Evolutionary conservation across 306 rosid species (phyloP), one percentile per base, ranked within the genome.

Genomic region (Pterocarpus santalinus): DNA sequence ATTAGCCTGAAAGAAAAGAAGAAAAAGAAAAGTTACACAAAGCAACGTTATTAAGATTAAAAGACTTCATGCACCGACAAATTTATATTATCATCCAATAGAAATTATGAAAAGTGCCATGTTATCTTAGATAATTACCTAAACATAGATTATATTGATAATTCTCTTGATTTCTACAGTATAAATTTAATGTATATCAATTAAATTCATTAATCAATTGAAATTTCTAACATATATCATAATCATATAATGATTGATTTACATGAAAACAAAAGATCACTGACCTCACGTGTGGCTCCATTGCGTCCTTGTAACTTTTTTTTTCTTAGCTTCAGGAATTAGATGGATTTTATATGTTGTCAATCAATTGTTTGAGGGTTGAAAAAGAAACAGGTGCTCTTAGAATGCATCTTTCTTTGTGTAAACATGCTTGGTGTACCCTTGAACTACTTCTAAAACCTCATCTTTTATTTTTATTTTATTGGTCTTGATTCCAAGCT

Each of bases 231-330:
- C 15, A 14, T 43, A 13, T 35, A 46, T 67, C 64, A 65, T 4
- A 53, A n/a, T 53, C 8, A 53, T n/a, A 78, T 28, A 15, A 39
- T 53, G 39, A 39, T 57, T 72, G 41, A 62, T 62, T 8, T 4
- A 35, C 8, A 32, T 16, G 33, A 49, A 77, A 52, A 60, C 69
- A 72, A 43, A 43, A 60, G 62, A 68, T 38, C 66, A 46, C 17
- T 43, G 4, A 89, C 94, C 94, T 90, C 75, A 86, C 70, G 80
- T 36, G 51, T 77, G 84, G 65, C 65, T 85, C 88, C 94, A 88
- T 90, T 52, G 73, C 43, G 61, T 33, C 81, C 44, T 7, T 44
- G 60, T 15, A 67, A 3, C 57, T 5, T 5, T 66, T 10, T 34
- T n/a, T n/a, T 39, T 66, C 60, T 66, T 32, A n/a, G 39, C 16